Conservation (phyloP, 176 grass and related monocot genomes). For the Elymus sibiricus region DNA sequence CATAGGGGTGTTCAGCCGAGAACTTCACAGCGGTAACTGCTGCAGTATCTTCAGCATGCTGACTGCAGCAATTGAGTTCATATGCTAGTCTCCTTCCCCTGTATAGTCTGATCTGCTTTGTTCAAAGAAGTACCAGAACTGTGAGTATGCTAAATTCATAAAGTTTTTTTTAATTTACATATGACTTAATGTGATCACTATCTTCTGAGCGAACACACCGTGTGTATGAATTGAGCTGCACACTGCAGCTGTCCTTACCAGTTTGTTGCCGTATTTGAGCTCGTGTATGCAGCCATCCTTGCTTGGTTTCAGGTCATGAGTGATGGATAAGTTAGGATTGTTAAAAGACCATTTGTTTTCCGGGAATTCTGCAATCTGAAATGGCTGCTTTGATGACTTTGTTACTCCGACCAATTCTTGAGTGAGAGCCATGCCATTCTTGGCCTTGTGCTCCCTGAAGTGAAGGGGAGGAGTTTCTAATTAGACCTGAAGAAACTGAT, state of each 20-base stretch:
- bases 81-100: too few species aligned
- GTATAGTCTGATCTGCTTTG: too few species aligned
- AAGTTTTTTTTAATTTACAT: neutral
- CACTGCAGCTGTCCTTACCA: conserved; percentile 39
- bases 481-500: neutral
- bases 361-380: conserved; percentile 55
- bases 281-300: conserved; percentile 49
- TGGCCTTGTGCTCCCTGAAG: conserved; percentile 38
- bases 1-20: too few species aligned
- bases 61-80: too few species aligned
- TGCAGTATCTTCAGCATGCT: too few species aligned
- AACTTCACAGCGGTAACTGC: too few species aligned
- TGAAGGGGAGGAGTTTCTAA: neutral
- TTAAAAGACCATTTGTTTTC: conserved; percentile 73
- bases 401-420: conserved; percentile 57
- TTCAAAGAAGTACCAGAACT: too few species aligned
- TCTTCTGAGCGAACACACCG: neutral
- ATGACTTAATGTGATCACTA: neutral
- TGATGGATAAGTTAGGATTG: conserved; percentile 44
- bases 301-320: conserved; percentile 27
- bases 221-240: neutral
- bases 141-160: neutral
- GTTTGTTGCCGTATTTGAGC: conserved; percentile 43
- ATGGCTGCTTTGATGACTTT: conserved; percentile 30
- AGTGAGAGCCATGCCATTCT: conserved; percentile 3